Conservation (phyloP, 2,329 filamentous ascomycete species). For the Ramichloridium luteum region DNA sequence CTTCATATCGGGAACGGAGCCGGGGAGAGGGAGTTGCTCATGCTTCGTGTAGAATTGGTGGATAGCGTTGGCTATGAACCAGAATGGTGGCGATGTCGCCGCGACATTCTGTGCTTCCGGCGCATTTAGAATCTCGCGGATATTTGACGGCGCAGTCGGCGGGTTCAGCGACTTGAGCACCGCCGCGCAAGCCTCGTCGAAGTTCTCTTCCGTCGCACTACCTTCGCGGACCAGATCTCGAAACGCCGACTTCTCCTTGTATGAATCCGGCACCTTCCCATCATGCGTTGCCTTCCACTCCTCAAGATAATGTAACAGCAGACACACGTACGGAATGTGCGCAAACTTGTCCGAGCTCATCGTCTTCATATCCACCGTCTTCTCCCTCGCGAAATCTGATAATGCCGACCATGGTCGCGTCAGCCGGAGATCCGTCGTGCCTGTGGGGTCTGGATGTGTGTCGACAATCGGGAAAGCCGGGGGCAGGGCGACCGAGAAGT, state of each 20-base stretch:
- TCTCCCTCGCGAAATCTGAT: constrained; percentile 48
- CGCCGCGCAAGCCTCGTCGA: constrained; percentile 77
- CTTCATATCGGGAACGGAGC: constrained; percentile 93
- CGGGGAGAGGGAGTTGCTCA: constrained; percentile 65
- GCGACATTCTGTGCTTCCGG: constrained; percentile 41
- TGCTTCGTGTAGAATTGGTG: constrained; percentile 64
- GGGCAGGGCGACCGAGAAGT: constrained; percentile 68
- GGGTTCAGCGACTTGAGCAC: constrained; percentile 75
- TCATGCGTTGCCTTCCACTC: constrained; percentile 63
- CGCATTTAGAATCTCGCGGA: constrained; percentile 70
- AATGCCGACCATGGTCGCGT: constrained; percentile 80
- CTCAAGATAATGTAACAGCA: constrained; percentile 71
- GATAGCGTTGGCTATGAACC: constrained; percentile 75
- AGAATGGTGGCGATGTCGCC: constrained; percentile 54
- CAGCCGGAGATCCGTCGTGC: constrained; percentile 73
- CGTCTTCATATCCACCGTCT: constrained; percentile 53
- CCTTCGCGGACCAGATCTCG: constrained; percentile 65
- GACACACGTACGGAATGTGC: constrained; percentile 74
- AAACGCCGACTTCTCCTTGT: constrained; percentile 79
- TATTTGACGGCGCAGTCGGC: constrained; percentile 53
- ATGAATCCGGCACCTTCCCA: constrained; percentile 57
- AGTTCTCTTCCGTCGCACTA: constrained; percentile 72
- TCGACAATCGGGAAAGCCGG: constrained; percentile 85
- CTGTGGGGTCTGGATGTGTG: constrained; percentile 81
- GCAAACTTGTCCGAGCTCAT: constrained; percentile 74